Evolutionary conservation across 2,329 filamentous ascomycete species (phyloP).

Genomic region (Xylariaceae sp.): DNA sequence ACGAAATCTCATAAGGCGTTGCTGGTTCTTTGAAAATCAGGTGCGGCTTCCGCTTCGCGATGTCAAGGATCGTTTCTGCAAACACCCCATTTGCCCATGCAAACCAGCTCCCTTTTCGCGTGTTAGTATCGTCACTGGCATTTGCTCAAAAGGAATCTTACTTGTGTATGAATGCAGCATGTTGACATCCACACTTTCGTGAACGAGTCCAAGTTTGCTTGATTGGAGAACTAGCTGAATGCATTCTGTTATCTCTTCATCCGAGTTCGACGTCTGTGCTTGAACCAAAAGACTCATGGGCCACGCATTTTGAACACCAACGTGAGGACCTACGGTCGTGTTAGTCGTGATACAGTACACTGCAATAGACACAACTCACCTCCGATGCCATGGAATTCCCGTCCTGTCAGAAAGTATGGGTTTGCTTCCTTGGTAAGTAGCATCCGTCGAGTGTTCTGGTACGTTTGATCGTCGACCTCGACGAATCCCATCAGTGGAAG

Average conservation of each 20-base stretch:
- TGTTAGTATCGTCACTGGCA: slow-evolving; percentile 8
- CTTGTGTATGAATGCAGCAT: slow-evolving; percentile 64
- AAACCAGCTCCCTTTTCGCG: slow-evolving; percentile 72
- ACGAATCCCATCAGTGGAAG: slow-evolving; percentile 77
- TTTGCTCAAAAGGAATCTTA: slow-evolving; percentile 30
- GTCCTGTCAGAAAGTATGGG: slow-evolving; percentile 80
- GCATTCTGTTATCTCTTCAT: slow-evolving; percentile 73
- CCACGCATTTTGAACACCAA: slow-evolving; percentile 90
- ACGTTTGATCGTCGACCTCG: slow-evolving; percentile 59
- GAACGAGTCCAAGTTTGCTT: slow-evolving; percentile 73
- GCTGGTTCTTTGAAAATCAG: slow-evolving; percentile 70
- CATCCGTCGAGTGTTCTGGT: slow-evolving; percentile 80
- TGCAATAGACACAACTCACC: slow-evolving; percentile 45
- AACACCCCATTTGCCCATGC: slow-evolving; percentile 96
- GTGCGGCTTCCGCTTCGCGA: slow-evolving; percentile 85
- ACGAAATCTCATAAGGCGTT: slow-evolving; percentile 50
- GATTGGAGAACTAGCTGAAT: slow-evolving; percentile 71
- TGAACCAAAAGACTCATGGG: slow-evolving; percentile 93
- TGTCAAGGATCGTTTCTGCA: slow-evolving; percentile 83
- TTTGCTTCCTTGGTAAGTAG: slow-evolving; percentile 73
- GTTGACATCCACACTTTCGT: slow-evolving; percentile 89
- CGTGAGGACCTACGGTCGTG: slow-evolving; percentile 49
- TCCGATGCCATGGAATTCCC: slow-evolving; percentile 80
- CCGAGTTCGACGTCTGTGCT: slow-evolving; percentile 80
- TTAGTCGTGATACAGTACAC: too few species aligned